Percentiles rank a stretch among this genome's conserved stretches.
phyloP scores from a whole-genome alignment of 2,329 filamentous ascomycete species.

The Penicillium janthinellum region DNA sequence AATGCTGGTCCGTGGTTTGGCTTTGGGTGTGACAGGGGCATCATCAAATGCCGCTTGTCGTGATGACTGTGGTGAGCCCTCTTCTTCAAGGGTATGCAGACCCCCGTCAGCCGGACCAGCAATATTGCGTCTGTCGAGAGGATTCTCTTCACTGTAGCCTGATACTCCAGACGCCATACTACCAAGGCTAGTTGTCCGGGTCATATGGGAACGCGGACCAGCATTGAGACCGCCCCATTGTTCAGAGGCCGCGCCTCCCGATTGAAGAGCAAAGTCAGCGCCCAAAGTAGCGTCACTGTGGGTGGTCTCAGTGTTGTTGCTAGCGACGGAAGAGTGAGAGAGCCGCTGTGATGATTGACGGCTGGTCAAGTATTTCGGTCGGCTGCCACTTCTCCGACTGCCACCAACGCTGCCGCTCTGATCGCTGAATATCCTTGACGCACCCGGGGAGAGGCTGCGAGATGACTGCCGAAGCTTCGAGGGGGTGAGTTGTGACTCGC shows the following conservation, averaged over 20 bases:
- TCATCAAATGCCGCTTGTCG: constrained; percentile 43
- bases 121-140: constrained; percentile 46
- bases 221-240: constrained; percentile 26
- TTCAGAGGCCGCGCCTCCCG: constrained; percentile 70
- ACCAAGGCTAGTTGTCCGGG: constrained; percentile 80
- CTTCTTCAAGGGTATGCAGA: constrained; percentile 62
- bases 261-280: constrained; percentile 79
- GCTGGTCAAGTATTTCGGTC: constrained; percentile 59
- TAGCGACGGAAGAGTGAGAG: constrained; percentile 59
- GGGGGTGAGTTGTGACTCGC: constrained; percentile 30
- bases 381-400: constrained; percentile 40
- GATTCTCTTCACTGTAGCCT: constrained; percentile 53
- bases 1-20: constrained; percentile 59
- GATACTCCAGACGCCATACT: constrained; percentile 80
- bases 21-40: constrained; percentile 70
- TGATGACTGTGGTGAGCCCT: constrained; percentile 46
- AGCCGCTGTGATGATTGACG: constrained; percentile 60
- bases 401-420: constrained; percentile 29
- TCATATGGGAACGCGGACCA: constrained; percentile 53
- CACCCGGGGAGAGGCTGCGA: constrained; percentile 33
- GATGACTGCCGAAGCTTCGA: constrained; percentile 29
- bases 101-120: constrained; percentile 48
- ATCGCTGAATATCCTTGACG: constrained; percentile 31
- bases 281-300: constrained; percentile 72
- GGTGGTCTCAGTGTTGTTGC: constrained; percentile 61